Evolutionary conservation across 1,139 yeast genomes (phyloP), one percentile per base, ranked within the genome.

Genomic region (Lodderomyces metapsilosis): DNA sequence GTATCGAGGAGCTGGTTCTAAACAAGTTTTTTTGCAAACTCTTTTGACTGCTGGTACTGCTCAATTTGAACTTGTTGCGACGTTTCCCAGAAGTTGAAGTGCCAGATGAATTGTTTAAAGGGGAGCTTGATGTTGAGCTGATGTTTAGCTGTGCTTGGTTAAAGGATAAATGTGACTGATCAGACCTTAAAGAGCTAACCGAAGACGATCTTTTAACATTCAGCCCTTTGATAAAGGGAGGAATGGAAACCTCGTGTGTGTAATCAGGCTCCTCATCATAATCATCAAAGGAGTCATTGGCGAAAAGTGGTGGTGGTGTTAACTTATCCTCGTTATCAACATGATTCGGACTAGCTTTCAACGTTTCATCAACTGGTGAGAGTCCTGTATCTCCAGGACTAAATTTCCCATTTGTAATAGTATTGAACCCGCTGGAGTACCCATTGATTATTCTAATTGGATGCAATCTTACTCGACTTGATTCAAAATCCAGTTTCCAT

Each of bases 131-230:
- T 18, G 39, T 43, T 18, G 43, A 42, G 24, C 37, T 36, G n/a
- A 35, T 38, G 11, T 35, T 34, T 4, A 36, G 4, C 8, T 36
- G 34, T 4, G 24, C 17, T 11, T 35, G 40, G 17, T 32, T 34
- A 16, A 44, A 39, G 25, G 49, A 46, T 16, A 44, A 36, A 27
- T 44, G 42, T 38, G 40, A 41, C 4, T 28, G 41, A 7, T 43
- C 48, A 11, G 48, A 36, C 28, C 39, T 42, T 4, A 40, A 35
- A 5, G 49, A 46, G 30, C 44, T 43, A 5, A 34, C 34, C 2
- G 49, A 44, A 9, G 39, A 31, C 21, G 47, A 43, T 28, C 49
- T 34, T 38, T 39, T 24, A 11, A 24, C n/a, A 28, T 13, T 11
- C 4, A 15, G 3, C 3, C n/a, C 11, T 15, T 15, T 28, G 11